phyloP scores from a whole-genome alignment of 192 early-diverging fungal species.

The Rhizophagus sp. region DNA sequence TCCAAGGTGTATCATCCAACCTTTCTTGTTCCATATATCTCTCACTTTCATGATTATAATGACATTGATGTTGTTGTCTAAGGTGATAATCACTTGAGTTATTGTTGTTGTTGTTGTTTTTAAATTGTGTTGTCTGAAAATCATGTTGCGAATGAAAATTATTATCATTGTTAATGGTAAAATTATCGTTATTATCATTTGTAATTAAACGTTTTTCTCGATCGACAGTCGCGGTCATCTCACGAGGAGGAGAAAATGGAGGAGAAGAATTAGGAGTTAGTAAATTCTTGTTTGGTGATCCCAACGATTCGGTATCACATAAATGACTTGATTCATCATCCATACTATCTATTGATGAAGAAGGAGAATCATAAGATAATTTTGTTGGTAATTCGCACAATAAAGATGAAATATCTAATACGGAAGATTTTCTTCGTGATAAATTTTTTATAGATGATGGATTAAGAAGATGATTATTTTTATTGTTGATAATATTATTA shows the following conservation, averaged over 20 bases:
- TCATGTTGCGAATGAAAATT: background rate
- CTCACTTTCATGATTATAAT: background rate
- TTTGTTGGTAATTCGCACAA: slow-evolving; percentile 8
- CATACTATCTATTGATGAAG: slow-evolving; percentile 9
- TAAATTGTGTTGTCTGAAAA: background rate
- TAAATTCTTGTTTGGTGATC: background rate
- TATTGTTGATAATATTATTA: background rate
- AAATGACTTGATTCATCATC: slow-evolving; percentile 15
- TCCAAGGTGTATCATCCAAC: background rate
- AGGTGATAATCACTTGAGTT: no score
- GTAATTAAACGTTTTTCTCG: background rate
- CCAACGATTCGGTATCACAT: slow-evolving; percentile 16
- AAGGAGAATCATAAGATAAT: background rate
- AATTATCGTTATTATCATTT: background rate
- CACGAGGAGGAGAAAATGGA: no score
- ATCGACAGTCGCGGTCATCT: background rate
- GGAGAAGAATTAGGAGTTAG: no score
- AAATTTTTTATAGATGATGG: background rate
- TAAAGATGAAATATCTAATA: slow-evolving; percentile 7
- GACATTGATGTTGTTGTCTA: background rate
- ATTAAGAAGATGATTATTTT: background rate
- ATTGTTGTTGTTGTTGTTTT: background rate
- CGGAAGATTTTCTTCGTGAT: slow-evolving; percentile 24
- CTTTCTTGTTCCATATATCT: background rate
- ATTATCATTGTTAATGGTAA: no score